Evolutionary conservation across 2,329 filamentous ascomycete genomes (phyloP).

Genomic region (Triangularia verruculosa): DNA sequence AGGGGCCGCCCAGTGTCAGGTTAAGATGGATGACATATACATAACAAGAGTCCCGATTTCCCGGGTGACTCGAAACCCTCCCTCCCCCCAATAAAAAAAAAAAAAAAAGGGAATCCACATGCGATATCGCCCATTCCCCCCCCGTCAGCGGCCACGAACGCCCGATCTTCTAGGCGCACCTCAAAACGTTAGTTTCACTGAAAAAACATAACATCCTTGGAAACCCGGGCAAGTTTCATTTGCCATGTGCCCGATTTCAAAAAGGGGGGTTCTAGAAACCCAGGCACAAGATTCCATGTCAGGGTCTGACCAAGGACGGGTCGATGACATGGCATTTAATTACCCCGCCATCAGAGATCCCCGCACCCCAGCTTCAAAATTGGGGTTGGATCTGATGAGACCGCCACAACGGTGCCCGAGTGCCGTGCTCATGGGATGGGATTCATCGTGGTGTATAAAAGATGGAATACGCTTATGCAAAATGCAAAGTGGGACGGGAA

Average conservation of each 20-base stretch:
- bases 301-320: not conserved
- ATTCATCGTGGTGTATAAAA: not conserved
- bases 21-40: not conserved
- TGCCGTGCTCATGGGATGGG: not conserved
- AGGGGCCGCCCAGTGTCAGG: too few species aligned
- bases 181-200: not conserved
- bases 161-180: not conserved
- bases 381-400: not conserved
- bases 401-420: not conserved
- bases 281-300: not conserved
- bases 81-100: not conserved
- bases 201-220: not conserved
- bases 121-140: constrained; percentile 2
- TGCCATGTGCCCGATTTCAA: not conserved
- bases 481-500: not conserved
- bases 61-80: constrained; percentile 3
- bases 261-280: not conserved
- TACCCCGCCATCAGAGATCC: constrained; percentile 7
- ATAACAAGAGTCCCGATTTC: too few species aligned
- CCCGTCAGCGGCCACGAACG: not conserved
- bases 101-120: not conserved
- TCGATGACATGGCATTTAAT: not conserved
- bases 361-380: not conserved
- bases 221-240: not conserved
- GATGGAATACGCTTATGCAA: not conserved